These are phyloP conservation scores for Suillus subluteus DNA, from an alignment of 768 basidiomycete species.

Conservation along the genomic window DNA sequence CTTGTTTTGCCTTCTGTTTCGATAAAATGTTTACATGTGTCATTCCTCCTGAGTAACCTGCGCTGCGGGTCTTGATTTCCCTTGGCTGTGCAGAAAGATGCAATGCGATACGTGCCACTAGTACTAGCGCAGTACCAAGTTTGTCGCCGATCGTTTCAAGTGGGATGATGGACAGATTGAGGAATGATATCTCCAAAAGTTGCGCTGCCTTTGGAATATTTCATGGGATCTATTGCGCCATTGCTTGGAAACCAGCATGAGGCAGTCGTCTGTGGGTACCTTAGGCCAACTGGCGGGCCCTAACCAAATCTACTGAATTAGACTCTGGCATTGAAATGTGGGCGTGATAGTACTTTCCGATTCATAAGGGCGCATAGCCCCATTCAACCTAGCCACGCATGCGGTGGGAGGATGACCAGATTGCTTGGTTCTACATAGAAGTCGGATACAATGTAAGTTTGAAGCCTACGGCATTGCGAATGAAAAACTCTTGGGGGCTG, in stretches of 20 bases:
- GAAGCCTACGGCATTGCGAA: slow-evolving; percentile 10
- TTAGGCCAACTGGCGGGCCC: slow-evolving; percentile 12
- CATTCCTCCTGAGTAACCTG: slow-evolving; percentile 12
- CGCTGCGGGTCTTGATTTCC: slow-evolving; percentile 1
- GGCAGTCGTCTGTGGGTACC: slow-evolving; percentile 7
- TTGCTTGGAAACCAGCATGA: not conserved
- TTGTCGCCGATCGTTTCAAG: slow-evolving; percentile 20
- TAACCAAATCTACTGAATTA: slow-evolving; percentile 11
- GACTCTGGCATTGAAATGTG: not conserved
- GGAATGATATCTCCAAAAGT: slow-evolving; percentile 19
- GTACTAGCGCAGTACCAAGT: not conserved
- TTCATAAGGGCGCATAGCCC: slow-evolving; percentile 13
- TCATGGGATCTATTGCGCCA: not conserved
- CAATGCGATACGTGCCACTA: not conserved
- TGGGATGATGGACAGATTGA: slow-evolving; percentile 13
- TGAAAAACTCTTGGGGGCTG: not conserved
- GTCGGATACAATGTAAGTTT: slow-evolving; percentile 5
- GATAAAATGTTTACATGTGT: slow-evolving; percentile 7
- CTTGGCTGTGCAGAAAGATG: slow-evolving; percentile 4
- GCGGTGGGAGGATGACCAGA: not conserved
- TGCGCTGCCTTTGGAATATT: slow-evolving; percentile 7
- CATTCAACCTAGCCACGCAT: not conserved
- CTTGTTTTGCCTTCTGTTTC: slow-evolving; percentile 25
- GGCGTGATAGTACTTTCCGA: slow-evolving; percentile 10
- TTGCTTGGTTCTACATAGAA: not conserved